Evolutionary conservation across 495 filamentous ascomycete species (phyloP).

Genomic region (Entonaema liquescens): DNA sequence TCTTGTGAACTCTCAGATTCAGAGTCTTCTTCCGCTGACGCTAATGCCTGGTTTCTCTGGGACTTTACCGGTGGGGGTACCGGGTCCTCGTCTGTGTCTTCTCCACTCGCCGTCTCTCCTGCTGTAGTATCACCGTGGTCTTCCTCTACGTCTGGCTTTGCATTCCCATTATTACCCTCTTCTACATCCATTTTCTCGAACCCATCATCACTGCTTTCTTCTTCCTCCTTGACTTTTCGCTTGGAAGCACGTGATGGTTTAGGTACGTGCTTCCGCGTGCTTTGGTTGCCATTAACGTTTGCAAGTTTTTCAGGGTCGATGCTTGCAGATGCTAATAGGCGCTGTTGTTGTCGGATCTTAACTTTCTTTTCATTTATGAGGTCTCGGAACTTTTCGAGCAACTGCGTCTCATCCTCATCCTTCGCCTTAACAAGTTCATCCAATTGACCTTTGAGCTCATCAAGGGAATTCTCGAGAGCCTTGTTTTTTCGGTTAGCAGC

Average conservation of each 20-base stretch:
- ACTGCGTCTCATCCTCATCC: constrained; percentile 70
- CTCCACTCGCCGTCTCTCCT: constrained; percentile 54
- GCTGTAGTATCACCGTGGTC: constrained; percentile 52
- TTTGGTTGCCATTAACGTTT: constrained; percentile 30
- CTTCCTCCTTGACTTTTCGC: constrained; percentile 61
- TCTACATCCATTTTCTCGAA: constrained; percentile 71
- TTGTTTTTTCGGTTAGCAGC: constrained; percentile 56
- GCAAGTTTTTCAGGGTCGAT: constrained; percentile 57
- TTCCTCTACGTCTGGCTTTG: constrained; percentile 40
- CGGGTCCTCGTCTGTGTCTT: constrained; percentile 55
- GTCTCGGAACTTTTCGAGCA: constrained; percentile 74
- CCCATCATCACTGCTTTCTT: constrained; percentile 54
- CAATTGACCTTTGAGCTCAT: constrained; percentile 63
- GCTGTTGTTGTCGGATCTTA: constrained; percentile 87
- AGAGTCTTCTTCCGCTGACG: constrained; percentile 34
- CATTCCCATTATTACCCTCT: constrained; percentile 26
- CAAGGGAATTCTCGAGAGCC: constrained; percentile 55
- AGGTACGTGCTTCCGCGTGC: constrained; percentile 31
- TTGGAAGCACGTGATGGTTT: constrained; percentile 55
- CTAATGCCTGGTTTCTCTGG: constrained; percentile 30
- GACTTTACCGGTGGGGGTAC: constrained; percentile 37
- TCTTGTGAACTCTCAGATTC: constrained; percentile 17
- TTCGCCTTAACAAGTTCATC: constrained; percentile 73
- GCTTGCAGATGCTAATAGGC: constrained; percentile 68
- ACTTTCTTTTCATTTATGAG: constrained; percentile 88